A percentile compares a stretch with the other conserved stretches of the same genome.
phyloP scores from a whole-genome alignment of 805 yeast species.

The Wickerhamomyces bisporus region DNA sequence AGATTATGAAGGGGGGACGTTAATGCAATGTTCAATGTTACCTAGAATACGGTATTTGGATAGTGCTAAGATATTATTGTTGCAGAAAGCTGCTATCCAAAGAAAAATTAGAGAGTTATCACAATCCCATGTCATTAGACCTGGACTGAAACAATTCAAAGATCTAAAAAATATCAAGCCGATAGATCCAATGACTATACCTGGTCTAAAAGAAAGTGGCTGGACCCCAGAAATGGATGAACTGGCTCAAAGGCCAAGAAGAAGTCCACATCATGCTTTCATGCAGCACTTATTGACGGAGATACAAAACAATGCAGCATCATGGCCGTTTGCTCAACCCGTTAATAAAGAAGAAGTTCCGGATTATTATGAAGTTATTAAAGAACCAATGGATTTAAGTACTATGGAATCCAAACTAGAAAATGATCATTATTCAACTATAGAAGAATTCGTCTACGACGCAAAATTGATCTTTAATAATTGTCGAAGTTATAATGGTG shows the following conservation, averaged over 20 bases:
- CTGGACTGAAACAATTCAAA: constrained; percentile 73
- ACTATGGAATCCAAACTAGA: constrained; percentile 94
- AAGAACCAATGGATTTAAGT: constrained; percentile 96
- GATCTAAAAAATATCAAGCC: constrained; percentile 40
- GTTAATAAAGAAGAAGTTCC: constrained; percentile 93
- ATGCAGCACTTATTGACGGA: constrained; percentile 88
- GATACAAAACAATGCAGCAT: constrained; percentile 88
- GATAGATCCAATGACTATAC: constrained; percentile 78
- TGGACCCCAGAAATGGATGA: constrained; percentile 99
- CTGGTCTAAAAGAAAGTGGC: constrained; percentile 90
- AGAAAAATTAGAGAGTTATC: constrained; percentile 77
- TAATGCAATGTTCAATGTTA: constrained; percentile 95
- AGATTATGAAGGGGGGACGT: constrained; percentile 98
- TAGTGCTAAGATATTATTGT: constrained; percentile 73
- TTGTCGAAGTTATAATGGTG: constrained; percentile 90
- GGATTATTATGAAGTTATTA: constrained; percentile 92
- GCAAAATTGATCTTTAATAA: constrained; percentile 81
- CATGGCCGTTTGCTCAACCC: constrained; percentile 96
- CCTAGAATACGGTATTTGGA: constrained; percentile 87
- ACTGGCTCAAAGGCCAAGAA: constrained; percentile 87
- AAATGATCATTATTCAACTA: constrained; percentile 82
- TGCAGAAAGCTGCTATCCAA: constrained; percentile 90
- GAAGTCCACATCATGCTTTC: constrained; percentile 91
- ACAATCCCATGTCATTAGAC: constrained; percentile 71
- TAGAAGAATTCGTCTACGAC: constrained; percentile 91